These are phyloP conservation scores for Striga hermonthica DNA, from an alignment of 305 asterid genomes.

Conservation along the genomic window DNA sequence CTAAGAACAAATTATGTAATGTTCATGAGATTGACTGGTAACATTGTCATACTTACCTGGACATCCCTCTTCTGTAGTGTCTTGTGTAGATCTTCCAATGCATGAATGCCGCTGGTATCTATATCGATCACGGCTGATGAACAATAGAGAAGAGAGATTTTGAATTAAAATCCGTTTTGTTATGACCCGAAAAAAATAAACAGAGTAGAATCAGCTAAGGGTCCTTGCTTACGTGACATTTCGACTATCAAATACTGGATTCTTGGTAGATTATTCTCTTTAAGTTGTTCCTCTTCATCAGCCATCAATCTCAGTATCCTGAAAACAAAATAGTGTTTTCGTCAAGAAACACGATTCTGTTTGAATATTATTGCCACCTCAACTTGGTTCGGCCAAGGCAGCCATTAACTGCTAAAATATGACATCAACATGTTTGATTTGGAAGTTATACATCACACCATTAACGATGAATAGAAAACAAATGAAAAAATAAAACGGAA, in stretches of 20 bases:
- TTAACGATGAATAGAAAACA: too few relatives aligned
- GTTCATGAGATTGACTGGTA: background rate
- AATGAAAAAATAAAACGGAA: too few relatives aligned
- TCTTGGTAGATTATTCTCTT: conserved; percentile 35
- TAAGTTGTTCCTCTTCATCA: conserved; percentile 61
- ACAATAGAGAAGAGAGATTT: background rate
- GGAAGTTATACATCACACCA: too few relatives aligned
- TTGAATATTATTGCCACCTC: too few relatives aligned
- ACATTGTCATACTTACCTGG: conserved; percentile 39
- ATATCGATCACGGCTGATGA: conserved; percentile 95
- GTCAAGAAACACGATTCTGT: too few relatives aligned
- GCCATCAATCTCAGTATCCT: conserved; percentile 65
- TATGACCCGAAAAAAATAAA: background rate
- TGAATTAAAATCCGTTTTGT: background rate
- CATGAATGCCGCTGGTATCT: conserved; percentile 84
- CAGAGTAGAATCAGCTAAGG: background rate
- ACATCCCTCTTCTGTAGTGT: conserved; percentile 53
- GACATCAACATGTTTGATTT: background rate
- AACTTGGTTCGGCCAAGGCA: too few relatives aligned
- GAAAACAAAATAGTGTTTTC: conserved; percentile 18
- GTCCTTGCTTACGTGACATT: conserved; percentile 60
- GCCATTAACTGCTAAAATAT: too few relatives aligned
- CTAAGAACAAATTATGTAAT: too few relatives aligned
- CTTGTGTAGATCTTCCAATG: conserved; percentile 67
- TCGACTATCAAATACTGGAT: conserved; percentile 62